phyloP scores from a whole-genome alignment of 2,329 filamentous ascomycete genomes.

The Colletotrichum agaves region DNA sequence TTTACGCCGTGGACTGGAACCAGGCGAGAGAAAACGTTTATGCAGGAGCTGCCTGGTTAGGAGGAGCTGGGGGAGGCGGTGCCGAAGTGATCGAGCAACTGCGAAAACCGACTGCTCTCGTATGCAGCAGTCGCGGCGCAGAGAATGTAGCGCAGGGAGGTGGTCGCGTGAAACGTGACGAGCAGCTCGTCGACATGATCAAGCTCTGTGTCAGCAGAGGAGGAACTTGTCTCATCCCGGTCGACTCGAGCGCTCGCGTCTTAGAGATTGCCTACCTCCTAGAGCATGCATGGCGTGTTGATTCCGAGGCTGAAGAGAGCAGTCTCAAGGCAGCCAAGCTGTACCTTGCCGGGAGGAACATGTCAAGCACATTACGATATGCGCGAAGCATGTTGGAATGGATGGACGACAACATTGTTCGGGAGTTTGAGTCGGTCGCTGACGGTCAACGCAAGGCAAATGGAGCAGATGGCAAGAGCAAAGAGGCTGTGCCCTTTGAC shows the following conservation, averaged over 20 bases:
- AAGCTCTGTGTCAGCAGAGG: conserved; percentile 81
- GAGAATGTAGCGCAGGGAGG: conserved; percentile 76
- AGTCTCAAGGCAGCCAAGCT: conserved; percentile 67
- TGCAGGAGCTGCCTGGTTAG: conserved; percentile 92
- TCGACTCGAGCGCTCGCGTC: conserved; percentile 94
- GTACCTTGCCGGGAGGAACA: conserved; percentile 87
- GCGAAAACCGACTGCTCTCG: conserved; percentile 90
- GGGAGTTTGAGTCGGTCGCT: conserved; percentile 84
- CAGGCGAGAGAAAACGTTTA: conserved; percentile 96
- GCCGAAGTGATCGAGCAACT: conserved; percentile 94
- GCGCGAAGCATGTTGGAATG: conserved; percentile 97
- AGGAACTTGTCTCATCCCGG: conserved; percentile 91
- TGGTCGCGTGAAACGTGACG: conserved; percentile 84
- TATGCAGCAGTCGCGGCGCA: conserved; percentile 89
- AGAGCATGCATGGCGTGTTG: conserved; percentile 88
- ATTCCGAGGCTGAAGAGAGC: conserved; percentile 63
- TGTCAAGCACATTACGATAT: conserved; percentile 88
- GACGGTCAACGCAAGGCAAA: conserved; percentile 61
- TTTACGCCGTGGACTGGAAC: conserved; percentile 98
- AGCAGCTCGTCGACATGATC: conserved; percentile 85
- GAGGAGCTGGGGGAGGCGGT: conserved; percentile 80
- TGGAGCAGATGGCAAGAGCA: conserved; percentile 59
- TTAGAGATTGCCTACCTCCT: conserved; percentile 91
- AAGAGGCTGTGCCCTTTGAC: conserved; percentile 81
- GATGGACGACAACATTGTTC: conserved; percentile 97